Percentiles rank a stretch among this genome's conserved stretches.
Evolutionary conservation across 1,139 yeast species (phyloP).

Genomic region (Suhomyces taliae): DNA sequence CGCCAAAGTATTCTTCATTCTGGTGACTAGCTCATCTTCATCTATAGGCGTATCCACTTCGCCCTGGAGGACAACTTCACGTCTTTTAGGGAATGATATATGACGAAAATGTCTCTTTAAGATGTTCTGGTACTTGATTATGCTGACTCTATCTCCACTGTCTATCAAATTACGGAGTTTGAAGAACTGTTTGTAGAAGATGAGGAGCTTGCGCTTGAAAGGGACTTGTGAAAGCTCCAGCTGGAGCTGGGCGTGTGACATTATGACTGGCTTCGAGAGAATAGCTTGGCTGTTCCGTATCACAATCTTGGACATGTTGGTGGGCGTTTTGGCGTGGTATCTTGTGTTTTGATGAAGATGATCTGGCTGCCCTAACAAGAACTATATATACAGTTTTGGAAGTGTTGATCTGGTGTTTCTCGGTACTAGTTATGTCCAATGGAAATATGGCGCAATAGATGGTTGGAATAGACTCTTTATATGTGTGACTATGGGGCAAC

Average conservation of each 20-base stretch:
- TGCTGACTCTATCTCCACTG: conserved; percentile 15
- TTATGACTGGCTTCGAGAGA: conserved; percentile 9
- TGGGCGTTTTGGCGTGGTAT: background rate
- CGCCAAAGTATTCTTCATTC: conserved; percentile 36
- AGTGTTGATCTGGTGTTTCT: background rate
- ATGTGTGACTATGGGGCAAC: too few relatives aligned
- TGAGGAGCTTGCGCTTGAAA: conserved; percentile 15
- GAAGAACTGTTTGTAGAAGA: conserved; percentile 34
- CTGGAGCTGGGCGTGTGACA: conserved; percentile 1
- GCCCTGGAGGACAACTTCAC: conserved; percentile 14
- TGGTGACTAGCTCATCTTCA: conserved; percentile 18
- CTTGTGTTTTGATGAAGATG: too few relatives aligned
- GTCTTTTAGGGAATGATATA: conserved; percentile 22
- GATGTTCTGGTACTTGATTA: conserved; percentile 19
- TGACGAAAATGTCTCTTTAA: conserved; percentile 28
- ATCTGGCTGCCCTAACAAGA: too few relatives aligned
- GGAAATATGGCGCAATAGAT: background rate
- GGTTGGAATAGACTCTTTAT: too few relatives aligned
- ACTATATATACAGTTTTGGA: background rate
- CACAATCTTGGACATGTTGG: conserved; percentile 1
- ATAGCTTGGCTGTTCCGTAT: conserved; percentile 9
- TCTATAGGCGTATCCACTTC: conserved; percentile 7
- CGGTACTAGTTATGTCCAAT: background rate
- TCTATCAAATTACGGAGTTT: conserved; percentile 29
- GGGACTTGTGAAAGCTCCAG: conserved; percentile 6